phyloP scores from a whole-genome alignment of 306 rosid species.

The Quercus glauca region DNA sequence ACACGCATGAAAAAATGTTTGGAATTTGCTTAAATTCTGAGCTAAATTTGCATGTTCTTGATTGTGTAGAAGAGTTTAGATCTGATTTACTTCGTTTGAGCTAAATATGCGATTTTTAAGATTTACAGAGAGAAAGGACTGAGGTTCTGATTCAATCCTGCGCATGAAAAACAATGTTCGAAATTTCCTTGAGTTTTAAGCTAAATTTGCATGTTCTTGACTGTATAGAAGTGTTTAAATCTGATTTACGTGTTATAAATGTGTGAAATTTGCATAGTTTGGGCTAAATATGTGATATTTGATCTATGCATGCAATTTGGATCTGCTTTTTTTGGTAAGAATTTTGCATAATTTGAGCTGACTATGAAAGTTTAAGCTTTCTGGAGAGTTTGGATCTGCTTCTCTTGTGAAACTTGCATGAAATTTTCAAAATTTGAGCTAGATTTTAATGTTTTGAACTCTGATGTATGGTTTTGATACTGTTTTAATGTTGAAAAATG shows the following conservation, averaged over 20 bases:
- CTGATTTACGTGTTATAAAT: not conserved
- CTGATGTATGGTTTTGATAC: not conserved
- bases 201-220: not conserved
- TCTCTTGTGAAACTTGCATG: not conserved
- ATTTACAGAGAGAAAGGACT: not conserved
- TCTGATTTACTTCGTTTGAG: not conserved
- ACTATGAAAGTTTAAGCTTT: not conserved
- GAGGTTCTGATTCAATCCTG: not conserved
- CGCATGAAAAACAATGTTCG: not conserved
- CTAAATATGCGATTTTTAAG: too few relatives aligned
- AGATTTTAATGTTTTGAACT: not conserved
- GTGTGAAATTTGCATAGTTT: not conserved
- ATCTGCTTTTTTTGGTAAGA: not conserved
- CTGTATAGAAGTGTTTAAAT: not conserved
- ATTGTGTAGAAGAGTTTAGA: not conserved
- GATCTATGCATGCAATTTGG: not conserved
- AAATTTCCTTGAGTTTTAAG: not conserved
- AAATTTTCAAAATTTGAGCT: constrained; percentile 6
- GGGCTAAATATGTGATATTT: not conserved
- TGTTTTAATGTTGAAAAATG: not conserved
- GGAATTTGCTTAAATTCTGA: too few relatives aligned
- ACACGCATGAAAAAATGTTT: too few relatives aligned
- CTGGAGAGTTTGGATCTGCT: not conserved
- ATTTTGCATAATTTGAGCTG: constrained; percentile 8
- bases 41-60: not conserved